Percentiles rank a stretch among this genome's conserved stretches.
Conservation (phyloP, 495 filamentous ascomycete species). For the Podospora pseudopauciseta region DNA sequence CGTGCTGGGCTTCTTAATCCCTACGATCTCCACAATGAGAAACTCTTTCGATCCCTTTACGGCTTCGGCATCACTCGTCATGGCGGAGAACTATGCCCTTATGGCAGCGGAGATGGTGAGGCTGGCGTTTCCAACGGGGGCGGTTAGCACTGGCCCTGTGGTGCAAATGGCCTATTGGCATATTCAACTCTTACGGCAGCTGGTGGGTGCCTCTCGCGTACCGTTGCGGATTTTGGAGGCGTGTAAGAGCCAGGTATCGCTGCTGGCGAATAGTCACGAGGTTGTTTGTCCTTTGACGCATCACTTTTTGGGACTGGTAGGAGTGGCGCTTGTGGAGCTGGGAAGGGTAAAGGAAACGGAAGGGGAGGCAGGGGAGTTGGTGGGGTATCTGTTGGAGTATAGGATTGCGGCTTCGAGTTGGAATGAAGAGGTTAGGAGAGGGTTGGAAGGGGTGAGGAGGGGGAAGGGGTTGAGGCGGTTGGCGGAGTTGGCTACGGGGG, state of each 20-base stretch:
- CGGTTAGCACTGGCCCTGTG: constrained; percentile 39
- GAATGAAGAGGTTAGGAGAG: not conserved
- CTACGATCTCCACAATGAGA: constrained; percentile 15
- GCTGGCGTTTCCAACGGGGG: constrained; percentile 42
- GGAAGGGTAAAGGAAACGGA: constrained; percentile 32
- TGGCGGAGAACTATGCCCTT: not conserved
- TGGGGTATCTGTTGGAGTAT: not conserved
- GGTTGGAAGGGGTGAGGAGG: not conserved
- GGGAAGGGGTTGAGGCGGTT: not conserved
- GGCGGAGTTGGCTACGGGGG: constrained; percentile 1
- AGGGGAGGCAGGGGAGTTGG: not conserved
- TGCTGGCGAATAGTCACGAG: constrained; percentile 54
- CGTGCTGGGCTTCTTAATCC: constrained; percentile 33
- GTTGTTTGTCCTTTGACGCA: constrained; percentile 65
- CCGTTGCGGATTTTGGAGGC: constrained; percentile 55
- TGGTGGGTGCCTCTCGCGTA: constrained; percentile 44
- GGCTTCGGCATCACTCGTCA: not conserved
- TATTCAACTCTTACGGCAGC: constrained; percentile 59
- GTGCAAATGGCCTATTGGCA: constrained; percentile 75
- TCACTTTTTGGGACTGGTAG: constrained; percentile 65
- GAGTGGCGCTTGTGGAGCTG: constrained; percentile 65
- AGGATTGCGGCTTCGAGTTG: not conserved
- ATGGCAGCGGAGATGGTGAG: constrained; percentile 44
- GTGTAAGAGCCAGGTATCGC: constrained; percentile 54
- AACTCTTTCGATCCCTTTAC: not conserved